phyloP scores from a whole-genome alignment of 2,329 filamentous ascomycete species.

The Alternaria novae-zelandiae region DNA sequence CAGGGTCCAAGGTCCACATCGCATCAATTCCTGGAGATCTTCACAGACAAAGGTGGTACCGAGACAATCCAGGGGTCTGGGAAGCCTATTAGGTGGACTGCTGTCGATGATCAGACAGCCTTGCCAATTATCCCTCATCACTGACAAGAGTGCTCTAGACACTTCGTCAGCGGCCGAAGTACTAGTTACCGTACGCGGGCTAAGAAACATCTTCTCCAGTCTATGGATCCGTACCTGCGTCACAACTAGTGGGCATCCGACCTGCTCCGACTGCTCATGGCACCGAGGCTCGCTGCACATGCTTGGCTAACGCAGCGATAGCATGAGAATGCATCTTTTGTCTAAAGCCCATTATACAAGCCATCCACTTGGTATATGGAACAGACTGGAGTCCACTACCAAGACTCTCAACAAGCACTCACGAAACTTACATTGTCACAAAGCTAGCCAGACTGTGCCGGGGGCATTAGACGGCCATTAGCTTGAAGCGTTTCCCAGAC shows the following conservation, averaged over 20 bases:
- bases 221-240: constrained; percentile 12
- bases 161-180: neutral
- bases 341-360: neutral
- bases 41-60: neutral
- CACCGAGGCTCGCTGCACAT: constrained; percentile 5
- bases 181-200: neutral
- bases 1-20: neutral
- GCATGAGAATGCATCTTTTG: neutral
- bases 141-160: neutral
- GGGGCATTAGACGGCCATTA: constrained; percentile 7
- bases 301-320: neutral
- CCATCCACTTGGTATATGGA: neutral
- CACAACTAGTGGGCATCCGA: constrained; percentile 5
- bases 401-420: constrained; percentile 1
- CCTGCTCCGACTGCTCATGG: constrained; percentile 1
- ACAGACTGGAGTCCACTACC: neutral
- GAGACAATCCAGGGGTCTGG: neutral
- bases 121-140: neutral
- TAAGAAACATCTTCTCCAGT: neutral
- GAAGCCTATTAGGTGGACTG: neutral
- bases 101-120: neutral
- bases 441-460: neutral
- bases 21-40: neutral
- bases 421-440: constrained; percentile 9
- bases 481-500: constrained; percentile 19